Base-by-base conservation (phyloP, 768 basidiomycete genomes). In the Collybia nuda region DNA sequence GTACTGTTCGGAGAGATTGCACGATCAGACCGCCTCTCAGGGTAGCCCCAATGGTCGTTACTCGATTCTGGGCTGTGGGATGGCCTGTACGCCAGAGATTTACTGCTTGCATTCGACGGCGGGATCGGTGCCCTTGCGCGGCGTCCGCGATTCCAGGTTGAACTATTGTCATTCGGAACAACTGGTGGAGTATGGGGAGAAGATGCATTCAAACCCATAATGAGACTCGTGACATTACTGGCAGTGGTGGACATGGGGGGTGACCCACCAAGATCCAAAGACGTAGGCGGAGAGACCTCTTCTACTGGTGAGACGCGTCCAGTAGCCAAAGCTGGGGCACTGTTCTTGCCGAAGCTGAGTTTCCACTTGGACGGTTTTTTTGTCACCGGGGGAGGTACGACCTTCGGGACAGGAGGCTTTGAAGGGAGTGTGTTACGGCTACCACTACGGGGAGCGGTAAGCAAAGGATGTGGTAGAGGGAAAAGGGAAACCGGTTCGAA, bases 341-440 rank as follows among this genome's bases (percentile, higher is more conserved):
- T 77, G 61, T 69, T 73, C 71, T 82, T 85, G 54, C 88, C 76
- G 67, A 92, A 88, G 58, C 84, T 75, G 59, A 90, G 75, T 69
- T 87, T 90, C 90, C 93, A 86, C 62, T 85, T 90, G n/a, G 87
- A 90, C 47, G 88, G 75, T 74, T 93, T 93, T 76, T 91, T 93
- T 50, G 78, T 72, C 28, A 78, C 71, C 21, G 81, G 70, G 6
- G 67, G 54, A 11, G 72, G 53, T 0, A 68, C 50, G 21, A 50
- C 22, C 19, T 53, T 29, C 44, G 63, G 48, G 15, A 53, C 54
- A 43, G 62, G 46, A 28, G 64, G 52, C 18, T 64, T 52, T n/a
- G 60, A 56, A 21, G 56, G 17, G 2, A 41, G 52, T n/a, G 35
- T 49, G 37, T 54, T 49, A 44, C 57, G 53, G 43, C 50, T 54